phyloP scores from a whole-genome alignment of 1,284 basidiomycete species.

The Cutaneotrichosporon sp. region DNA sequence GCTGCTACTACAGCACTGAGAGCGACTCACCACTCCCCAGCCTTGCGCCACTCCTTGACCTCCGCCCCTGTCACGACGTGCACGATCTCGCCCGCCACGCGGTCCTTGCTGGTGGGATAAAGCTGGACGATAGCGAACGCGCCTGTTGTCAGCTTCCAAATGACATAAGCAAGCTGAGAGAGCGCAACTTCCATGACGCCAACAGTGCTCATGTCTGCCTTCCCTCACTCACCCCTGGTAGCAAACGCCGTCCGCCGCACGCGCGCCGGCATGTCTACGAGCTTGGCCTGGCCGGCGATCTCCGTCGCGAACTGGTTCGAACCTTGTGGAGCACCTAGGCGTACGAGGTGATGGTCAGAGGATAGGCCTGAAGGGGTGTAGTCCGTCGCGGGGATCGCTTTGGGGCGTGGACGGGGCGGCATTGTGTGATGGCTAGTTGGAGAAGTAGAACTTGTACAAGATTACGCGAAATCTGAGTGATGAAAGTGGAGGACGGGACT shows the following conservation, averaged over 20 bases:
- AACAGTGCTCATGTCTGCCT: not conserved
- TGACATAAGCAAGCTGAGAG: not conserved
- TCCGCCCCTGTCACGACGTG: slow-evolving; percentile 35
- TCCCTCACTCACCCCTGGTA: slow-evolving; percentile 34
- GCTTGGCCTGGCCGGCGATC: slow-evolving; percentile 31
- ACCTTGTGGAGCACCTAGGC: slow-evolving; percentile 40
- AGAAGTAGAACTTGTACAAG: not conserved
- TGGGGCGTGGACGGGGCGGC: slow-evolving; percentile 11
- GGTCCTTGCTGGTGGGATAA: slow-evolving; percentile 26
- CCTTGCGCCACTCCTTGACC: slow-evolving; percentile 41
- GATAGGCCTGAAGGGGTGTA: slow-evolving; percentile 38
- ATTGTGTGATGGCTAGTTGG: not conserved
- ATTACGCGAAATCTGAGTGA: not conserved
- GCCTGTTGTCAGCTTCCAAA: slow-evolving; percentile 26
- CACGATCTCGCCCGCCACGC: slow-evolving; percentile 43
- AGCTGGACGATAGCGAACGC: slow-evolving; percentile 42
- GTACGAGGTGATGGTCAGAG: slow-evolving; percentile 32
- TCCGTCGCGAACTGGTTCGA: slow-evolving; percentile 39
- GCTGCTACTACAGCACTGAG: not conserved
- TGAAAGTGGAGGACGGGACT: slow-evolving; percentile 2
- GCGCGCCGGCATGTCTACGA: slow-evolving; percentile 41
- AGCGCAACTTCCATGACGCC: too few relatives aligned
- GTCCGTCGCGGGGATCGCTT: slow-evolving; percentile 1
- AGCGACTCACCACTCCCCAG: slow-evolving; percentile 43
- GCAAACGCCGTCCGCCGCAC: slow-evolving; percentile 35